A percentile compares a stretch with the other conserved stretches of the same genome.
These are phyloP conservation scores for Schizosaccharomyces japonicus DNA, from an alignment of 805 yeast species.

Conservation along the genomic window DNA sequence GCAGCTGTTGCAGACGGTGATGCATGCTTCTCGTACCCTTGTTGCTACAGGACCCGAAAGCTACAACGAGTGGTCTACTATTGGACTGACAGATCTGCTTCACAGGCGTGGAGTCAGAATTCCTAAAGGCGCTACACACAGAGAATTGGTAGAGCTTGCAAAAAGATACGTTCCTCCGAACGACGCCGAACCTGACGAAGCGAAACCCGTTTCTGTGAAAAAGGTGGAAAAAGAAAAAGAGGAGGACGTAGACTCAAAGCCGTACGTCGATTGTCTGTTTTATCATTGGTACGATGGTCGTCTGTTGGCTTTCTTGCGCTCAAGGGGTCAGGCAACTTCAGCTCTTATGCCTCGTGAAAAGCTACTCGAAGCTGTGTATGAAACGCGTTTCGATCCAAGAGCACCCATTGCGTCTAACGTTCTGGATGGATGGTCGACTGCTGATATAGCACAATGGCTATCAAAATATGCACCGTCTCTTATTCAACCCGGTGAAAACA, in stretches of 20 bases:
- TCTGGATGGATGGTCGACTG: constrained; percentile 1
- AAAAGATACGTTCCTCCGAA: background rate
- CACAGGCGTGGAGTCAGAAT: background rate
- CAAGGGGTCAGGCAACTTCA: background rate
- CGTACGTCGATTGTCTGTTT: no score
- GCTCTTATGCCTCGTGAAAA: background rate
- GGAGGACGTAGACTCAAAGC: no score
- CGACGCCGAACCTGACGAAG: no score
- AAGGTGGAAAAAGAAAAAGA: no score
- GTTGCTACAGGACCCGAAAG: background rate
- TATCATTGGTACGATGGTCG: background rate
- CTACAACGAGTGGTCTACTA: background rate
- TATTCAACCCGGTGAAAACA: background rate
- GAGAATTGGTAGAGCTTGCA: background rate
- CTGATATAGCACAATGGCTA: background rate
- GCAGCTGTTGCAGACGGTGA: background rate
- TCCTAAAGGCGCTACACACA: background rate
- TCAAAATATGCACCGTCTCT: background rate
- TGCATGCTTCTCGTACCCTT: background rate
- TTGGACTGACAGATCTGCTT: background rate
- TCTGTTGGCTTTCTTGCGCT: background rate
- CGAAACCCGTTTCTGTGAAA: no score
- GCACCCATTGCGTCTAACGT: background rate
- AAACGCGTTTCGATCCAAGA: background rate
- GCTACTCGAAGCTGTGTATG: background rate